These are phyloP conservation scores for Annulohypoxylon stygium DNA, from an alignment of 495 filamentous ascomycete species.

Conservation along the genomic window DNA sequence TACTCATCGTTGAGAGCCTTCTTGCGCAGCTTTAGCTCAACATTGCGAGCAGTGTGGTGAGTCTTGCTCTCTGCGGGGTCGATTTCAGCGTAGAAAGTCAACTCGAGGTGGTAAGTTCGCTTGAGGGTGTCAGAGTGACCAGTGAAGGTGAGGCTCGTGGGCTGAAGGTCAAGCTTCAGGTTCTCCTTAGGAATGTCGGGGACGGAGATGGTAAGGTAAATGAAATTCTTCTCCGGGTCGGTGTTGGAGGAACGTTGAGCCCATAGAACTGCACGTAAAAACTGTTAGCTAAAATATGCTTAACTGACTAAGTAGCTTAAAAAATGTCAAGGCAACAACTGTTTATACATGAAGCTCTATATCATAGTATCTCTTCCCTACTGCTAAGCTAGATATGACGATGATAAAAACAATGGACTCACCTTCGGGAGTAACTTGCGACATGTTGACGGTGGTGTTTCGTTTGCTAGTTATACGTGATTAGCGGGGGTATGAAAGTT, in stretches of 20 bases:
- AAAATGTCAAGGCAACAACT: not conserved
- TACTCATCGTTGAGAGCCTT: conserved; percentile 91
- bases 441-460: conserved; percentile 40
- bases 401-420: conserved; percentile 7
- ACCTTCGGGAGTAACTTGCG: conserved; percentile 54
- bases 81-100: conserved; percentile 95
- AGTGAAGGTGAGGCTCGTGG: conserved; percentile 81
- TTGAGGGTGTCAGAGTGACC: conserved; percentile 84
- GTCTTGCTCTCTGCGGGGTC: conserved; percentile 83
- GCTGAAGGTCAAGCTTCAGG: conserved; percentile 82
- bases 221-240: conserved; percentile 87
- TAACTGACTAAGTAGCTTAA: not conserved
- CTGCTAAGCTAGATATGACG: conserved; percentile 4
- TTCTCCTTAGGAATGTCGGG: conserved; percentile 78
- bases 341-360: not conserved
- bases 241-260: conserved; percentile 90
- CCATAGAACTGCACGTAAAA: conserved; percentile 80
- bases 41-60: conserved; percentile 84
- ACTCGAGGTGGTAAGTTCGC: conserved; percentile 83
- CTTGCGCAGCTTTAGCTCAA: conserved; percentile 93
- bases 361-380: not conserved
- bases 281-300: conserved; percentile 37
- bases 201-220: conserved; percentile 90
- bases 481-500: conserved; percentile 3
- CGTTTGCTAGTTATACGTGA: not conserved